phyloP scores from a whole-genome alignment of 441 rosid species.

The Adansonia madagascariensis region DNA sequence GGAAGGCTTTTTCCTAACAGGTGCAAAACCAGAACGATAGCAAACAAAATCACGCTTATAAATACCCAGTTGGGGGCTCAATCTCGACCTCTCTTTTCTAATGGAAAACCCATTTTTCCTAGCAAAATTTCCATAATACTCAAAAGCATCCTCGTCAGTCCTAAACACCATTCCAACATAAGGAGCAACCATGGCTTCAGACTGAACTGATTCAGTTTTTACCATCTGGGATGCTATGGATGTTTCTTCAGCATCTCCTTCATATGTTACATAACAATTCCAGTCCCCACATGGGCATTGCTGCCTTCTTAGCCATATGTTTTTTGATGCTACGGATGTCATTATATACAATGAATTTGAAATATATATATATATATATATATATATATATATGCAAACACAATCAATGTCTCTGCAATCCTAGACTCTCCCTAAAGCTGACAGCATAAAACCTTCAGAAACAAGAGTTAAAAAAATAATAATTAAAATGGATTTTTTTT shows the following conservation, averaged over 20 bases:
- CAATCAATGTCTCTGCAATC: conserved; percentile 20
- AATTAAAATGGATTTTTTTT: not conserved
- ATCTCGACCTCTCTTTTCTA: conserved; percentile 51
- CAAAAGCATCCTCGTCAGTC: conserved; percentile 47
- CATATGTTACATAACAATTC: conserved; percentile 47
- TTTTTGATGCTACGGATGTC: conserved; percentile 34
- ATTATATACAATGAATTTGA: conserved; percentile 19
- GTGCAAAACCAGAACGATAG: conserved; percentile 53
- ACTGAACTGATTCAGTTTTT: conserved; percentile 30
- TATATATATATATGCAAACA: not conserved
- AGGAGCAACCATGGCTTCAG: conserved; percentile 43
- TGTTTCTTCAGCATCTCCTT: conserved; percentile 42
- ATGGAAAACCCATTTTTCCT: conserved; percentile 51
- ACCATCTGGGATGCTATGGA: conserved; percentile 36
- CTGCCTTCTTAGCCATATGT: conserved; percentile 46
- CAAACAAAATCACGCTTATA: conserved; percentile 57
- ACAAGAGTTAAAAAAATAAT: conserved; percentile 8
- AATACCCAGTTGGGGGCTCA: conserved; percentile 52
- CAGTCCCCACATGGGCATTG: conserved; percentile 59
- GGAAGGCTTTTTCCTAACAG: conserved; percentile 46
- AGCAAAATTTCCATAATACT: conserved; percentile 53
- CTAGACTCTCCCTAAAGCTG: conserved; percentile 25
- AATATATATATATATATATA: not conserved
- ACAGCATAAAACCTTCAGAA: conserved; percentile 26
- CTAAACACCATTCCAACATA: conserved; percentile 54